Evolutionary conservation across 1,284 basidiomycete genomes (phyloP).

Genomic region (Naganishia sp.): DNA sequence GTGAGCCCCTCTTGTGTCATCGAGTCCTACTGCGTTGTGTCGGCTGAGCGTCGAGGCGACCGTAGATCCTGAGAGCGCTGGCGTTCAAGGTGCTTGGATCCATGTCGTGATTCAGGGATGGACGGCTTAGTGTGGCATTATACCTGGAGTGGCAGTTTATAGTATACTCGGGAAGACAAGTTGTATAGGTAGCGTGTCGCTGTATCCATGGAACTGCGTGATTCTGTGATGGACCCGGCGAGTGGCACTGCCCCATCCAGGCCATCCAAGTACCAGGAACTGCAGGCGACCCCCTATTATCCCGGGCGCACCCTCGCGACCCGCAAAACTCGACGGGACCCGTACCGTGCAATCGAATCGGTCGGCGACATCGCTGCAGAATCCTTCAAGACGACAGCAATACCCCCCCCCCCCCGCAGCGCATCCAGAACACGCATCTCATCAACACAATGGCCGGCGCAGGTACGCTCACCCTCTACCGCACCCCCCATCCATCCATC

Average conservation of each 20-base stretch:
- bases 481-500: no score
- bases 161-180: not conserved
- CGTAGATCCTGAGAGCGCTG: conserved; percentile 82
- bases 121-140: not conserved
- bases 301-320: conserved; percentile 11
- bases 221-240: not conserved
- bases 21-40: no score
- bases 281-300: not conserved
- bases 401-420: no score
- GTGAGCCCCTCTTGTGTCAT: conserved; percentile 54
- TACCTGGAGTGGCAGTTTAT: not conserved
- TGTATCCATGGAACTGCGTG: not conserved
- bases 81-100: conserved; percentile 86
- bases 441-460: conserved; percentile 41
- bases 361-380: not conserved
- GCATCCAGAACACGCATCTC: conserved; percentile 1
- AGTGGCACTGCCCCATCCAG: no score
- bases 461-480: conserved; percentile 34
- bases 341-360: conserved; percentile 8
- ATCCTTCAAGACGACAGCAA: not conserved
- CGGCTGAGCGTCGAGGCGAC: not conserved
- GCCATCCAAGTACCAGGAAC: not conserved
- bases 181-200: not conserved
- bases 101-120: conserved; percentile 9
- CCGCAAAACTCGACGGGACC: conserved; percentile 6